Base-by-base conservation (phyloP, 176 grass and related monocot genomes). In the Rhynchospora breviuscula region DNA sequence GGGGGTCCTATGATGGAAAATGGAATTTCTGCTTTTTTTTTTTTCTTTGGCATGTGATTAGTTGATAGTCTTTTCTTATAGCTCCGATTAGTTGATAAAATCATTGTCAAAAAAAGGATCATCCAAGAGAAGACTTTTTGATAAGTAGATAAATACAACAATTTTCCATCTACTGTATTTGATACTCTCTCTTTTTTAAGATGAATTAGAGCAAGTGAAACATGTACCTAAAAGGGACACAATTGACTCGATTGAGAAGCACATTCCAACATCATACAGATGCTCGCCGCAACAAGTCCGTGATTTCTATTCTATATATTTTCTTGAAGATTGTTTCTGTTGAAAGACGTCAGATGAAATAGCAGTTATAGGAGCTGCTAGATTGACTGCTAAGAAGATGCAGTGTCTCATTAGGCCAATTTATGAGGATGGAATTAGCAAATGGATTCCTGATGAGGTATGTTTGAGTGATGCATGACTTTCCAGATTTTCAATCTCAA, bases 391-490 rank as follows among this genome's bases (percentile, higher is more conserved):
- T 47, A 0, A 81, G 56, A 13, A 10, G 1, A 63, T 81, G 31
- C n/a, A 64, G 18, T 63, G 79, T 12, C 68, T 72, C 18, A 72
- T 81, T 4, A 3, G 26, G 10, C 31, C 54, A 13, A 45, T 45
- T 43, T 0, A 22, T 5, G 4, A 63, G 12, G 7, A 47, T 46
- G 58, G 35, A 33, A 6, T 0, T 0, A 2, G 48, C 79, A 64
- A 22, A 6, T 46, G 78, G 54, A 80, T 80, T 62, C 49, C 29
- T 80, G 57, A 60, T 81, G 54, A 80, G 14, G 78, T 81, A 21
- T 10, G 33, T 45, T 63, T 62, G 54, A 12, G 9, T 0, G 35
- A 40, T 40, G 35, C 26, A 40, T n/a, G n/a, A n/a, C 35, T 40
- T 5, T 4, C 2, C 35, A 40, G 35, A 40, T 40, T 40, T 40